These are phyloP conservation scores for Crithidia sp. DNA, from an alignment of 208 protist species.

Conservation along the genomic window DNA sequence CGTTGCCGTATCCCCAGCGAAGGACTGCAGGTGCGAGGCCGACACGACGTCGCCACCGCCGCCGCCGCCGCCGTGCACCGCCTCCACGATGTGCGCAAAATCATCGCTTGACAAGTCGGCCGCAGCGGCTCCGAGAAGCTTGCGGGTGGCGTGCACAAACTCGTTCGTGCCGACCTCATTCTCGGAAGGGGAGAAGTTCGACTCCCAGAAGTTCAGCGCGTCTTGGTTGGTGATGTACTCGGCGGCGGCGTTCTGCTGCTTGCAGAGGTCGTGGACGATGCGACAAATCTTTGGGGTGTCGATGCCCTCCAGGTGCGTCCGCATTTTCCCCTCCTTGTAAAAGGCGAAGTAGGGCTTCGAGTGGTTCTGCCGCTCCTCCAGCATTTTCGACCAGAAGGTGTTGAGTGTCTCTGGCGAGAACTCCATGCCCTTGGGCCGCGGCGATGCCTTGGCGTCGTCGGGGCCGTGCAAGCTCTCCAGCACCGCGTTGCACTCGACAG, in stretches of 20 bases:
- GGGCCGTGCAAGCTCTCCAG: slow-evolving; percentile 66
- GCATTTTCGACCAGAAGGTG: slow-evolving; percentile 63
- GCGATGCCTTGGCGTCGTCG: slow-evolving; percentile 29
- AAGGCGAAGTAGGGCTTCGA: slow-evolving; percentile 90
- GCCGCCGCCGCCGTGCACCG: slow-evolving; percentile 34
- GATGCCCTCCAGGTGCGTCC: slow-evolving; percentile 76
- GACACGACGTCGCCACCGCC: slow-evolving; percentile 34
- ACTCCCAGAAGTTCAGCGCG: slow-evolving; percentile 75
- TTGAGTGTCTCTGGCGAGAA: slow-evolving; percentile 65
- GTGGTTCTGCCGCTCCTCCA: slow-evolving; percentile 67
- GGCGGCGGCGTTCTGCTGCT: slow-evolving; percentile 65
- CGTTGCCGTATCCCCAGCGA: slow-evolving; percentile 56
- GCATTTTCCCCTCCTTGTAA: slow-evolving; percentile 86
- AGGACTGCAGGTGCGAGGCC: slow-evolving; percentile 62
- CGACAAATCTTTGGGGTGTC: slow-evolving; percentile 86
- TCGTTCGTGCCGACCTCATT: slow-evolving; percentile 59
- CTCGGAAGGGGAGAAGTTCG: slow-evolving; percentile 67
- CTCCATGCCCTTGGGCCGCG: slow-evolving; percentile 48
- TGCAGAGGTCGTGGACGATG: slow-evolving; percentile 77
- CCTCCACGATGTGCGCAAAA: slow-evolving; percentile 35
- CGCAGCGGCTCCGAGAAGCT: slow-evolving; percentile 16
- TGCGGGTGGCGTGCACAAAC: slow-evolving; percentile 49
- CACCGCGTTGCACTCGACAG: slow-evolving; percentile 85
- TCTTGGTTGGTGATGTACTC: slow-evolving; percentile 80
- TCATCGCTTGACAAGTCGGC: slow-evolving; percentile 24